Percentiles rank a stretch among this genome's conserved stretches.
phyloP scores from a whole-genome alignment of 2,329 filamentous ascomycete genomes.

The Colletotrichum sp. region DNA sequence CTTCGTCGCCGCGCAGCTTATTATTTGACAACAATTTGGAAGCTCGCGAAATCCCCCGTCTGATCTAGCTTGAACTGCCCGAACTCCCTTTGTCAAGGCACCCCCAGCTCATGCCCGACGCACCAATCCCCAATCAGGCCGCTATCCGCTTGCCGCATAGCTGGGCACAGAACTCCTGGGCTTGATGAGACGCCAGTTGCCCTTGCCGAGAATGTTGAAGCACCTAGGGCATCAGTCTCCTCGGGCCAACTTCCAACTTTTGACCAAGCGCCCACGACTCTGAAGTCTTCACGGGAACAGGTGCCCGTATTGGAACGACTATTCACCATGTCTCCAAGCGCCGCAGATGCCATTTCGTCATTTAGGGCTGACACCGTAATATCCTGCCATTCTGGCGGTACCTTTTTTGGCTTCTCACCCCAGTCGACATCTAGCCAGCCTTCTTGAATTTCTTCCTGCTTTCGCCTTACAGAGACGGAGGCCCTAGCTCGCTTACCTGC shows the following conservation, averaged over 20 bases:
- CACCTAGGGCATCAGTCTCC: background rate
- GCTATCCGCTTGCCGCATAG: background rate
- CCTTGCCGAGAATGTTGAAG: background rate
- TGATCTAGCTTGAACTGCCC: background rate
- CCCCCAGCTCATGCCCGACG: background rate
- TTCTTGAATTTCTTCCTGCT: background rate
- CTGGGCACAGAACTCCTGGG: background rate
- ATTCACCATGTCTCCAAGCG: background rate
- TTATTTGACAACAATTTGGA: background rate
- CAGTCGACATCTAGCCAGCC: background rate
- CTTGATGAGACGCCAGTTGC: background rate
- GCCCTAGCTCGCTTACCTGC: background rate
- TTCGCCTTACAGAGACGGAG: background rate
- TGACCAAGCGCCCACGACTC: background rate
- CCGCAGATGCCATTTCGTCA: background rate
- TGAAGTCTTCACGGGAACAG: background rate
- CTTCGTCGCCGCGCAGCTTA: background rate
- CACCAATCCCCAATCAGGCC: background rate
- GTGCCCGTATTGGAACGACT: background rate
- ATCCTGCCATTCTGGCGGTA: background rate
- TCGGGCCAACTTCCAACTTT: background rate
- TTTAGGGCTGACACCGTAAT: background rate
- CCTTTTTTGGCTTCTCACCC: background rate
- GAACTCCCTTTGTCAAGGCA: background rate
- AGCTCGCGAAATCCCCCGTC: background rate